A percentile compares a stretch with the other conserved stretches of the same genome.
Evolutionary conservation across 306 rosid genomes (phyloP).

Genomic region (Boehmeria nivea): DNA sequence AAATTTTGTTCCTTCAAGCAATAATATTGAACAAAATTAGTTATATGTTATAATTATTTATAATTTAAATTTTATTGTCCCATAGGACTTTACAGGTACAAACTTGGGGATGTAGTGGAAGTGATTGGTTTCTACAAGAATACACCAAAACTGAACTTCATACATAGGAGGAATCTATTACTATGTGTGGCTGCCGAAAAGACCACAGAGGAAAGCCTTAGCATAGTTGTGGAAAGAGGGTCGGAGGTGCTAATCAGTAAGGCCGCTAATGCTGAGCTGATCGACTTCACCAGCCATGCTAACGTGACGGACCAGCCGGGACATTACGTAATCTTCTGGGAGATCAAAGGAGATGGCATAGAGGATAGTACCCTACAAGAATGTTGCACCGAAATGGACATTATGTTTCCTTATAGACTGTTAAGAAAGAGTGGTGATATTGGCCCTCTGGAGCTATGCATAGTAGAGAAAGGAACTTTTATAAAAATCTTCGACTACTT

Average conservation of each 20-base stretch:
- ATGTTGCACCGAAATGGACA: slow-evolving; percentile 79
- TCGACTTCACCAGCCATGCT: slow-evolving; percentile 78
- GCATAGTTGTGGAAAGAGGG: slow-evolving; percentile 69
- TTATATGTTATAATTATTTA: too few relatives aligned
- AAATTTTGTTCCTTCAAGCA: too few relatives aligned
- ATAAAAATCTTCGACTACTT: too few relatives aligned
- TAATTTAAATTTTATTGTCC: too few relatives aligned
- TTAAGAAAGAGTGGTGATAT: too few relatives aligned
- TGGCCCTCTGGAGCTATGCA: too few relatives aligned
- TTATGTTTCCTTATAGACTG: too few relatives aligned
- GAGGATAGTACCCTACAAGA: slow-evolving; percentile 33
- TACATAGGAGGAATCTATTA: slow-evolving; percentile 66
- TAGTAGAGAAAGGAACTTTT: too few relatives aligned
- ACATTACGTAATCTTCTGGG: slow-evolving; percentile 76
- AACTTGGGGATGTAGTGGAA: slow-evolving; percentile 90
- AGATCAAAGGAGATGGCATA: slow-evolving; percentile 69
- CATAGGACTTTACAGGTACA: slow-evolving; percentile 70
- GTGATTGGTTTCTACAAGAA: slow-evolving; percentile 66
- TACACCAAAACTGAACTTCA: slow-evolving; percentile 63
- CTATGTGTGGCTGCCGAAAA: slow-evolving; percentile 70
- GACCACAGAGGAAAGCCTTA: slow-evolving; percentile 80
- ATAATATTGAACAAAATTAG: slow-evolving; percentile 34
- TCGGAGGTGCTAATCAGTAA: slow-evolving; percentile 32
- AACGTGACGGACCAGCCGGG: slow-evolving; percentile 46
- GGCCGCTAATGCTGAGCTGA: slow-evolving; percentile 43